Base-by-base conservation (phyloP, 208 protist species). In the Borovskyia barvae region DNA sequence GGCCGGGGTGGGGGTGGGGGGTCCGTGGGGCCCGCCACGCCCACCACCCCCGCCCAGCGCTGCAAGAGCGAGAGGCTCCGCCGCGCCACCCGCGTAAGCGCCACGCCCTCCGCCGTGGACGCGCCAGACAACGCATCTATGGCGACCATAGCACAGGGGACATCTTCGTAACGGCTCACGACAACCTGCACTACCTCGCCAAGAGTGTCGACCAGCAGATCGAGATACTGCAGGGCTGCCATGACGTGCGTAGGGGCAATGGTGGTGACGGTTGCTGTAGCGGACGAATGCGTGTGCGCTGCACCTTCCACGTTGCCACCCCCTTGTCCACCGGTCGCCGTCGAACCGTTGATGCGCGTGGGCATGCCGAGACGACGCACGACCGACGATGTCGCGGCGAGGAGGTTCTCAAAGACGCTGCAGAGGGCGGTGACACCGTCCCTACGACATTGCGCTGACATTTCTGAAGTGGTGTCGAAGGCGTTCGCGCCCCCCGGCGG, bases 51-150 rank as follows among this genome's bases (percentile, higher is more conserved):
- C 4, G 72, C 70, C 72, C 76, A 90, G 17, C 52, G 74, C 49
- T 69, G 68, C 19, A 90, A 51, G 14, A 86, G 52, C 30, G 66
- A 41, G 24, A 82, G 55, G 42, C 80, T 85, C 14, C 66, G 67
- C 33, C 46, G 57, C 47, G 83, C 70, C 19, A 90, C 67, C 2
- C 53, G 30, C 6, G 65, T 48, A n/a, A 90, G 66, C 20, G 65
- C 47, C 14, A 64, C 30, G 4, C 71, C 47, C 30, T 78, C 75
- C 11, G 77, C 64, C 5, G 74, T 66, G 22, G 80, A 80, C 5
- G 77, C 64, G 0, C 58, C 20, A n/a, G 80, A 72, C 9, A 87
- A 58, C 0, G 49, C 71, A 0, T 55, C 56, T 24, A 85, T 66
- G 20, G 81, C 63, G 28, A 80, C 64, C 22, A 68, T 63, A n/a